Evolutionary conservation across 2,329 filamentous ascomycete genomes (phyloP).

Genomic region (Nannizzia gypsea): DNA sequence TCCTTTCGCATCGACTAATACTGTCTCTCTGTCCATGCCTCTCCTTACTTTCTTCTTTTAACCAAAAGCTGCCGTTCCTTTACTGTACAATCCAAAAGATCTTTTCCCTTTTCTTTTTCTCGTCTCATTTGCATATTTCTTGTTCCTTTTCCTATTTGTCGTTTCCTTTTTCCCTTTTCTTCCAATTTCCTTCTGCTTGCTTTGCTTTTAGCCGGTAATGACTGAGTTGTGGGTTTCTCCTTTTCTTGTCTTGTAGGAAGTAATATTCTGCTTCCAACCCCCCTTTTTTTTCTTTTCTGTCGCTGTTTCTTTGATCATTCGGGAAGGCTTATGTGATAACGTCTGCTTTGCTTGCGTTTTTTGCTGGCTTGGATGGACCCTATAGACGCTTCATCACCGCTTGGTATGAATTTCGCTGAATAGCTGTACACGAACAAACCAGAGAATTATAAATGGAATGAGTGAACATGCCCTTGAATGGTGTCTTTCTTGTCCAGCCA

Average conservation of each 20-base stretch:
- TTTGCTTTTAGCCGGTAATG: constrained; percentile 3
- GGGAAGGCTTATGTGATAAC: constrained; percentile 5
- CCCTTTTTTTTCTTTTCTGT: neutral
- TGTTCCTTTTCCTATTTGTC: neutral
- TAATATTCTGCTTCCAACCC: neutral
- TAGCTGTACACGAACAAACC: constrained; percentile 1
- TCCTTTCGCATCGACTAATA: neutral
- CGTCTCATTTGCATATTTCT: constrained; percentile 1
- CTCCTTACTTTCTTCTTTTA: neutral
- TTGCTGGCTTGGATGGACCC: constrained; percentile 1
- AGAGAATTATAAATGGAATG: constrained; percentile 1
- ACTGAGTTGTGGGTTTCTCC: neutral
- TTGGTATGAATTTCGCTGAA: constrained; percentile 1
- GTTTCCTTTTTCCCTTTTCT: neutral
- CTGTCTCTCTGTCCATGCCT: neutral
- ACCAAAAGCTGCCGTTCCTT: neutral
- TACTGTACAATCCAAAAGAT: neutral
- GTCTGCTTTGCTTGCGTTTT: neutral
- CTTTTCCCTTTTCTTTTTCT: neutral
- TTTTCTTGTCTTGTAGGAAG: neutral
- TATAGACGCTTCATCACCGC: neutral
- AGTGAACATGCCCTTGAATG: neutral
- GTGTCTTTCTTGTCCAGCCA: neutral
- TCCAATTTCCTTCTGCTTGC: neutral
- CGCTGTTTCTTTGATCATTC: neutral